Evolutionary conservation across 345 rosid genomes (phyloP).

Genomic region (Murraya paniculata): DNA sequence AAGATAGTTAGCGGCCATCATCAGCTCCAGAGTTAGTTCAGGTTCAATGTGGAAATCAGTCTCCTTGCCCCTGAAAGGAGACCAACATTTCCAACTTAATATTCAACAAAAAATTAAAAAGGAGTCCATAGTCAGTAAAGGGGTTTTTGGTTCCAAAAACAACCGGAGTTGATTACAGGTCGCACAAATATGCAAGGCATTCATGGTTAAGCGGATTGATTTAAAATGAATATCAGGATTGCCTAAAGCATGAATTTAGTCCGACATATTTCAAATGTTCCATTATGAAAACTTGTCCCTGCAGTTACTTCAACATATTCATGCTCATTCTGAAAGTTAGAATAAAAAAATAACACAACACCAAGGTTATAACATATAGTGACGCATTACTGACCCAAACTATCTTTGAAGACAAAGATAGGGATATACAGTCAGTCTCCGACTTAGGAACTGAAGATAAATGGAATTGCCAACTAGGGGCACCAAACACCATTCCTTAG

Average conservation of each 20-base stretch:
- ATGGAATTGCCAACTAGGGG: background rate
- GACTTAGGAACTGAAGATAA: background rate
- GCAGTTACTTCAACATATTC: background rate
- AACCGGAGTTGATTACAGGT: background rate
- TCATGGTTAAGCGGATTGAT: background rate
- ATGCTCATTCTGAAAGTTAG: background rate
- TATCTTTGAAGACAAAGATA: background rate
- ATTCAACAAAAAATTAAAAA: background rate
- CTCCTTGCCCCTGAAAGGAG: conserved; percentile 49
- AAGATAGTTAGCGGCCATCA: conserved; percentile 75
- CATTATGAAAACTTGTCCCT: background rate
- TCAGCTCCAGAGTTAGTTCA: conserved; percentile 65
- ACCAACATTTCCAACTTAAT: conserved; percentile 4
- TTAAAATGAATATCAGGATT: background rate
- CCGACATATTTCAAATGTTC: background rate
- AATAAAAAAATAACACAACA: background rate
- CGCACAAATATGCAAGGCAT: background rate
- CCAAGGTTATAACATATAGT: background rate
- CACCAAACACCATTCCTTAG: background rate
- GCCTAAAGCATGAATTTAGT: background rate
- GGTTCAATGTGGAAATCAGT: conserved; percentile 66
- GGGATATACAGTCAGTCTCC: background rate
- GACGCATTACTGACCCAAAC: background rate
- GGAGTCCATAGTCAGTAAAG: background rate
- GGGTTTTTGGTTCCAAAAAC: background rate